A percentile compares a stretch with the other conserved stretches of the same genome.
phyloP scores from a whole-genome alignment of 257 asterid genomes.

The Solanum bulbocastanum region DNA sequence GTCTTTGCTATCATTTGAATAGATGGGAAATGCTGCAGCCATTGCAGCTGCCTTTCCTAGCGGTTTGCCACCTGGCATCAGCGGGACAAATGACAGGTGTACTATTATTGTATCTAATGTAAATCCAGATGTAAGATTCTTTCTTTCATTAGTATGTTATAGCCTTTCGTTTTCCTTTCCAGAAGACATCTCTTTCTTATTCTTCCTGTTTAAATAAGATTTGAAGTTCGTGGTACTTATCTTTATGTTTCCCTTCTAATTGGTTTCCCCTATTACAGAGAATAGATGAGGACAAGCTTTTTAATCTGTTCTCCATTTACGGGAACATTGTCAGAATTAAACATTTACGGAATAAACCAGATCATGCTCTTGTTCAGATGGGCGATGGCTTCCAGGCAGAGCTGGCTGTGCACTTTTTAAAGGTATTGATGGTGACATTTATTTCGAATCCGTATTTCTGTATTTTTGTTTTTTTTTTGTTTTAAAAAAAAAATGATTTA shows the following conservation, averaged over 20 bases:
- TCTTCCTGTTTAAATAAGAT: neutral
- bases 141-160: neutral
- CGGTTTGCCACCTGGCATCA: constrained; percentile 87
- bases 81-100: constrained; percentile 91
- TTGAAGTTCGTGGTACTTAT: neutral
- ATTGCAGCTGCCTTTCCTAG: constrained; percentile 96
- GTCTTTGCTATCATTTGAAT: neutral
- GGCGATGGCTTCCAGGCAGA: constrained; percentile 99
- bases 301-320: constrained; percentile 83
- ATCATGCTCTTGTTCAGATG: constrained; percentile 96
- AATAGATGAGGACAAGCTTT: constrained; percentile 90
- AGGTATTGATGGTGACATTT: constrained; percentile 28
- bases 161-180: neutral
- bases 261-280: constrained; percentile 34
- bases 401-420: constrained; percentile 88
- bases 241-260: neutral
- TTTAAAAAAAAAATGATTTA: neutral
- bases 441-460: neutral
- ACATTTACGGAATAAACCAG: constrained; percentile 89
- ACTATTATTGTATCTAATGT: constrained; percentile 85
- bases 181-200: neutral
- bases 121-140: constrained; percentile 66
- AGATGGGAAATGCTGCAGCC: constrained; percentile 94
- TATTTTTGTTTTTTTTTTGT: neutral
- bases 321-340: constrained; percentile 91